Evolutionary conservation across 306 rosid species (phyloP).

Genomic region (Sicyos baderoa): DNA sequence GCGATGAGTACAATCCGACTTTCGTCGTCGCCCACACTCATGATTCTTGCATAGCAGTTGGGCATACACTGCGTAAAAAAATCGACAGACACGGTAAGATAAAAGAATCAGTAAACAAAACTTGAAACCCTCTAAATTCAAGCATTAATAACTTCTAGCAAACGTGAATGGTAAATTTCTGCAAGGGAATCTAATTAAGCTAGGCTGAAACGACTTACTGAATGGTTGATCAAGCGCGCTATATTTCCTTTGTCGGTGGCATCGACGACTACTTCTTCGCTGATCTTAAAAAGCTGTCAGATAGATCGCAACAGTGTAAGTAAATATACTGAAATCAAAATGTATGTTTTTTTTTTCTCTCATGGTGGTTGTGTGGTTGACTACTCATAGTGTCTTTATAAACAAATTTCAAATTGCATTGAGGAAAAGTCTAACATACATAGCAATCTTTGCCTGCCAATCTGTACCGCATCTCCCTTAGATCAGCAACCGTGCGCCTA

Average conservation of each 20-base stretch:
- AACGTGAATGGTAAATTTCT: neutral
- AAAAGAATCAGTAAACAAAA: slow-evolving; percentile 2
- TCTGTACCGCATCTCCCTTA: slow-evolving; percentile 85
- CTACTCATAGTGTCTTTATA: neutral
- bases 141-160: neutral
- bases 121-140: slow-evolving; percentile 3
- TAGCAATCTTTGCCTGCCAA: slow-evolving; percentile 87
- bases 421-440: slow-evolving; percentile 37
- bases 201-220: slow-evolving; percentile 44
- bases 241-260: slow-evolving; percentile 98
- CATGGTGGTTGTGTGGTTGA: neutral
- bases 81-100: neutral
- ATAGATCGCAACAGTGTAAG: slow-evolving; percentile 9
- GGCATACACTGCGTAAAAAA: slow-evolving; percentile 74
- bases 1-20: slow-evolving; percentile 97
- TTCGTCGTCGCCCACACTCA: slow-evolving; percentile 95
- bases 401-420: neutral
- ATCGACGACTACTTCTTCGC: slow-evolving; percentile 99
- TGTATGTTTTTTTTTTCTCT: neutral
- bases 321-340: neutral
- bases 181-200: neutral
- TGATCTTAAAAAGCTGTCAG: slow-evolving; percentile 84
- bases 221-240: slow-evolving; percentile 95
- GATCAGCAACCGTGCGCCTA: slow-evolving; percentile 79
- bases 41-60: slow-evolving; percentile 98